phyloP scores from a whole-genome alignment of 306 rosid genomes.

The Macrotyloma uniflorum region DNA sequence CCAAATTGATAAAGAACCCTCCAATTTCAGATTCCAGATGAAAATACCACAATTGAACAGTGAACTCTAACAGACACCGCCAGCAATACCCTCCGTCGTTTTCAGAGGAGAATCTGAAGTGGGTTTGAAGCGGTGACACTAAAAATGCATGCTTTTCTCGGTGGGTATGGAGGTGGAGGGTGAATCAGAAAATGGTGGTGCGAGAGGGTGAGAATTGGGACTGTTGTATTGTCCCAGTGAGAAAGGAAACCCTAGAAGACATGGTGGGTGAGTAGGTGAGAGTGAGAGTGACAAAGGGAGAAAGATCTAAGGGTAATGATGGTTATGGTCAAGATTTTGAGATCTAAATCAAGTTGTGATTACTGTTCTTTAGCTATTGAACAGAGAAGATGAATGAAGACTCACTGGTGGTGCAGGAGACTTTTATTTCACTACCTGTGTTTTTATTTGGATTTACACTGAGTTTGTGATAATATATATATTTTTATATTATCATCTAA shows the following conservation, averaged over 20 bases:
- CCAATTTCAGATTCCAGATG: constrained; percentile 9
- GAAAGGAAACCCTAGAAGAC: constrained; percentile 41
- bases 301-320: constrained; percentile 6
- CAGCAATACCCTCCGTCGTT: not conserved
- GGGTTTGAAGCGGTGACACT: not conserved
- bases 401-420: not conserved
- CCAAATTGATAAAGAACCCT: constrained; percentile 21
- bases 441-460: not conserved
- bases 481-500: not conserved
- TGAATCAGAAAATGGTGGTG: constrained; percentile 23
- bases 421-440: not conserved
- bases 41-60: constrained; percentile 6
- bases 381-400: not conserved
- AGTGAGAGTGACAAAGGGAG: not conserved
- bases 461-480: not conserved
- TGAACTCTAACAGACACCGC: not conserved
- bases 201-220: not conserved
- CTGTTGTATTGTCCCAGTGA: constrained; percentile 33
- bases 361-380: not conserved
- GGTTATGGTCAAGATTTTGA: not conserved
- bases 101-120: constrained; percentile 11
- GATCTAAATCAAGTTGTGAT: constrained; percentile 33
- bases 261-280: constrained; percentile 28
- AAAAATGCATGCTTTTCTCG: not conserved
- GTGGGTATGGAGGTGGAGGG: not conserved